Evolutionary conservation across 2,329 filamentous ascomycete genomes (phyloP).

Genomic region (Sclerotiophoma versabilis): DNA sequence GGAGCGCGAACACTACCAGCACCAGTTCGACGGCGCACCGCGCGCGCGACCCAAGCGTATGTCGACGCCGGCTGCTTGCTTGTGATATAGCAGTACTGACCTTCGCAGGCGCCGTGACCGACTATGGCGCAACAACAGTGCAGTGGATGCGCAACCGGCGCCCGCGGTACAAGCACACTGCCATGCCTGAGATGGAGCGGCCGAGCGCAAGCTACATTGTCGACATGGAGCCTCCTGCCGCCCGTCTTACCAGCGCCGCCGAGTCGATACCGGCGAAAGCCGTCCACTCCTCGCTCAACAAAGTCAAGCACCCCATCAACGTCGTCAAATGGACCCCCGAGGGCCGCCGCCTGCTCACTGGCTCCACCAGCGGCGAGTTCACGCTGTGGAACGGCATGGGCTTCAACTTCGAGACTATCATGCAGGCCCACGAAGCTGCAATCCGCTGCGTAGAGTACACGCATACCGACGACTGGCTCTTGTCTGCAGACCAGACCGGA

Average conservation of each 20-base stretch:
- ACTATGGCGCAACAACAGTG: slow-evolving; percentile 88
- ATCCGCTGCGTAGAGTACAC: slow-evolving; percentile 87
- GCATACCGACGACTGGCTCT: slow-evolving; percentile 94
- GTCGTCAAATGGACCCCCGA: slow-evolving; percentile 98
- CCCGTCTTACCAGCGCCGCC: slow-evolving; percentile 74
- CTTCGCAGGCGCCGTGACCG: slow-evolving; percentile 79
- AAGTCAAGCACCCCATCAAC: slow-evolving; percentile 96
- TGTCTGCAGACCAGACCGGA: slow-evolving; percentile 94
- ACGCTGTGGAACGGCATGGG: slow-evolving; percentile 98
- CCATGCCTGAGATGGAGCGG: slow-evolving; percentile 78
- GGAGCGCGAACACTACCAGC: slow-evolving; percentile 48
- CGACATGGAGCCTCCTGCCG: slow-evolving; percentile 87
- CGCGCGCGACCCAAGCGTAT: slow-evolving; percentile 47
- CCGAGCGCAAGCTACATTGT: slow-evolving; percentile 90
- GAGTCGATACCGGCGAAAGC: slow-evolving; percentile 94
- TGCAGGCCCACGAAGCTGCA: slow-evolving; percentile 92
- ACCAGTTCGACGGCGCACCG: slow-evolving; percentile 43
- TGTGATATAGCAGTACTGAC: neutral
- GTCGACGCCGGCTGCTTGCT: neutral
- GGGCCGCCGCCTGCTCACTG: slow-evolving; percentile 87
- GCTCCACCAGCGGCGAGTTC: slow-evolving; percentile 95
- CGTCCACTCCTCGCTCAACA: slow-evolving; percentile 97
- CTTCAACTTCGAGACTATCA: slow-evolving; percentile 99
- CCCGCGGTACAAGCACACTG: slow-evolving; percentile 75
- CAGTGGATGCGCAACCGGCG: slow-evolving; percentile 89